Evolutionary conservation across 805 yeast species (phyloP).

Genomic region (Ogataea paraovalis): DNA sequence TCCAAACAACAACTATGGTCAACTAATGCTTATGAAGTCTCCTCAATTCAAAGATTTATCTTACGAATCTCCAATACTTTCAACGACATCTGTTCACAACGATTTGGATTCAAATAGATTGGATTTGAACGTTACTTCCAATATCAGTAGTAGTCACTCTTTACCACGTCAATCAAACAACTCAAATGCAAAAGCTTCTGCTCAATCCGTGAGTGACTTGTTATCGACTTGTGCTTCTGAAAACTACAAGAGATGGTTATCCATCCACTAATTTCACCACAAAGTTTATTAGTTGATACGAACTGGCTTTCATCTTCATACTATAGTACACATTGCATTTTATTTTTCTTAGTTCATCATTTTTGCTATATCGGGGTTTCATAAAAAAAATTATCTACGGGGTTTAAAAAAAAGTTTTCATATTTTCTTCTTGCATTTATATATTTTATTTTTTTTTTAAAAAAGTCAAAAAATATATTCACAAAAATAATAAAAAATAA

Average conservation of each 20-base stretch:
- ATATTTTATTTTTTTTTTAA: background rate
- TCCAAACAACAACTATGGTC: background rate
- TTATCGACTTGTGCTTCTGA: slow-evolving; percentile 29
- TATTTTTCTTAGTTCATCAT: background rate
- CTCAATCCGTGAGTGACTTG: slow-evolving; percentile 27
- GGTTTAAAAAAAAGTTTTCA: background rate
- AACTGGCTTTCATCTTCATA: background rate
- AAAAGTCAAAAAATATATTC: background rate
- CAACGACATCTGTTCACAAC: slow-evolving; percentile 13
- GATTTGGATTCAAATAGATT: slow-evolving; percentile 31
- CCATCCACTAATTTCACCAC: slow-evolving; percentile 18
- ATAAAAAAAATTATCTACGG: background rate
- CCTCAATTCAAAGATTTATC: slow-evolving; percentile 25
- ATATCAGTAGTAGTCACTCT: no score
- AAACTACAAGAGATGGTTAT: slow-evolving; percentile 31
- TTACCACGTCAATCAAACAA: no score
- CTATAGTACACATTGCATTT: background rate
- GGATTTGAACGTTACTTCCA: slow-evolving; percentile 27
- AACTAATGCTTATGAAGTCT: slow-evolving; percentile 13
- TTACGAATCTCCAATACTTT: slow-evolving; percentile 31
- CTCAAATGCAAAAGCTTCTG: no score
- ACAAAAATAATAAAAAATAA: no score
- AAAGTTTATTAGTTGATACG: background rate
- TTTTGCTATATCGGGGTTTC: background rate
- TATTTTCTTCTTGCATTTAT: background rate